Base-by-base conservation (phyloP, 345 rosid species). In the Citrus trifoliata region DNA sequence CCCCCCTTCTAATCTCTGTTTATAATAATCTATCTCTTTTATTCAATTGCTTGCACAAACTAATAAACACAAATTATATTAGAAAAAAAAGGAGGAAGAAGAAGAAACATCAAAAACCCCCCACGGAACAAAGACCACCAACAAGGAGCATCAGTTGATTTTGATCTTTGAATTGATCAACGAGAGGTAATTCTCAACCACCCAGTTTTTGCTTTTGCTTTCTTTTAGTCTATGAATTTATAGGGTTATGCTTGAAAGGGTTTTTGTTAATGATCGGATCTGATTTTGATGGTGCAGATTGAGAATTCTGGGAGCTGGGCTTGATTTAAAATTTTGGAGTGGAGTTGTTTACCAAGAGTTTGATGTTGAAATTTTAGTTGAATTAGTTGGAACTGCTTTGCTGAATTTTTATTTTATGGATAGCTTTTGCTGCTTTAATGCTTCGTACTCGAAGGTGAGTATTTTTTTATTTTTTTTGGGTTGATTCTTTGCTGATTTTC, bases 381-480 rank as follows among this genome's bases (percentile, higher is more conserved):
- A 66, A 73, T 28, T 37, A 66, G 48, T 61, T 73, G 75, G 77
- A 80, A 64, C 46, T 61, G 16, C 48, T 33, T 74, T 77, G 32
- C 66, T 38, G 64, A 83, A 70, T 21, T 80, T 77, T 66, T 70
- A 10, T 79, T 73, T 58, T 53, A 88, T 88, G 90, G 88, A 72
- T 75, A 48, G 67, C 58, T 70, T 86, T 9, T 88, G 90, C 86
- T 88, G 88, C 73, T 88, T 86, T 69, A 40, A 37, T 64, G 37
- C 82, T 72, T 75, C 86, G 33, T 55, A 71, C 76, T 77, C 83
- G 62, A 46, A 85, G 88, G 90, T 87, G 78, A 70, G 69, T 22
- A 13, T 73, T 24, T 10, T 35, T 10, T 70, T 13, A n/a, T n/a
- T 24, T 59, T 10, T 40, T 67, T 75, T 70, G 35, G 32, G 42